phyloP scores from a whole-genome alignment of 169 alveolate genomes.

The Theileria equi region DNA sequence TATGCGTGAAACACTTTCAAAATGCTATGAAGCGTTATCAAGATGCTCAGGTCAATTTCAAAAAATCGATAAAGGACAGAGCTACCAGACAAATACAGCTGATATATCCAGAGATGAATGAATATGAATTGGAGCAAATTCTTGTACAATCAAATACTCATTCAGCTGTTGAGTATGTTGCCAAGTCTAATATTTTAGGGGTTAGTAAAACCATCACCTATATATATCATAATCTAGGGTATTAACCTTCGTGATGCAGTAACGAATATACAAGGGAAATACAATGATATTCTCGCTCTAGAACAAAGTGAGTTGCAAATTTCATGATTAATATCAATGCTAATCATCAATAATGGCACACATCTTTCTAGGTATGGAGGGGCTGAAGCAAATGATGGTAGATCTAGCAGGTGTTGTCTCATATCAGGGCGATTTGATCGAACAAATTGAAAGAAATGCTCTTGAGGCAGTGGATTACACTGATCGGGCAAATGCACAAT shows the following conservation, averaged over 20 bases:
- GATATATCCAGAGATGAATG: constrained; percentile 50
- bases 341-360: not conserved
- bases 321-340: not conserved
- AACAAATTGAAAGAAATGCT: constrained; percentile 75
- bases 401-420: constrained; percentile 81
- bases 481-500: constrained; percentile 70
- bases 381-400: constrained; percentile 79
- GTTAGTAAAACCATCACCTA: not conserved
- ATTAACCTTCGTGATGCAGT: constrained; percentile 76
- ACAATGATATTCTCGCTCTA: constrained; percentile 79
- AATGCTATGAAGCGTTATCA: constrained; percentile 59
- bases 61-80: constrained; percentile 45
- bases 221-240: constrained; percentile 1
- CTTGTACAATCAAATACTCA: constrained; percentile 20
- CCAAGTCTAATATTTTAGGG: constrained; percentile 45
- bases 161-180: constrained; percentile 41
- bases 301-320: constrained; percentile 60
- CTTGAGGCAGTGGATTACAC: constrained; percentile 74
- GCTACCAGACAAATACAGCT: constrained; percentile 59
- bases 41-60: constrained; percentile 50
- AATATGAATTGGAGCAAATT: constrained; percentile 30
- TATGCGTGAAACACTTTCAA: constrained; percentile 57
- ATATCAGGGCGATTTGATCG: constrained; percentile 82
- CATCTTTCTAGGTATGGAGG: constrained; percentile 79
- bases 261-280: constrained; percentile 76